A percentile compares a stretch with the other conserved stretches of the same genome.
Evolutionary conservation across 2,329 filamentous ascomycete genomes (phyloP).

Genomic region (Fusarium avenaceum): DNA sequence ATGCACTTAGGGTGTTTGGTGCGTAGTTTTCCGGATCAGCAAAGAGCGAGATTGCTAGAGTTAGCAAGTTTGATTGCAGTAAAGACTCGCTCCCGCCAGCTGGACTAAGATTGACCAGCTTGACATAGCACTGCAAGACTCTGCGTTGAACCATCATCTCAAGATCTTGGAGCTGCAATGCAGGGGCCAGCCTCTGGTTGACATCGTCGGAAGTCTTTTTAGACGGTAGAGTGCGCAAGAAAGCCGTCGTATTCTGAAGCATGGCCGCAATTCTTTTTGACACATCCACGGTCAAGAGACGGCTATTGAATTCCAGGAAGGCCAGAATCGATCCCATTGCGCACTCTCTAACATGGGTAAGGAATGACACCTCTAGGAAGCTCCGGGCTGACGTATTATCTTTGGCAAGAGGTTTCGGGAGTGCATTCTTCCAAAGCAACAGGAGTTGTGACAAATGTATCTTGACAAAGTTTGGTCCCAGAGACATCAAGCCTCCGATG

Average conservation of each 20-base stretch:
- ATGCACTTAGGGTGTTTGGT: constrained; percentile 86
- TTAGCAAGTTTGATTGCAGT: constrained; percentile 90
- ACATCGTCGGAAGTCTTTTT: constrained; percentile 91
- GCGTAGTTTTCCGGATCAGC: constrained; percentile 92
- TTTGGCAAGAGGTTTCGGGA: constrained; percentile 93
- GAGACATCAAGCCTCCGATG: constrained; percentile 94
- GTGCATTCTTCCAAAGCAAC: constrained; percentile 95
- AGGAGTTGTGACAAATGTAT: constrained; percentile 96
- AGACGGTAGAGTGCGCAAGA: constrained; percentile 84
- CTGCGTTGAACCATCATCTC: constrained; percentile 93
- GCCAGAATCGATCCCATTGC: constrained; percentile 91
- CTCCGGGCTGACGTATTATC: constrained; percentile 89
- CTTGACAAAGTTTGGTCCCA: constrained; percentile 98
- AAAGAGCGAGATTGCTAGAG: constrained; percentile 90
- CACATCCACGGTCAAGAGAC: constrained; percentile 91
- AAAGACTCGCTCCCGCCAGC: constrained; percentile 87
- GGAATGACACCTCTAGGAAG: constrained; percentile 88
- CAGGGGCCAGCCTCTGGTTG: constrained; percentile 83
- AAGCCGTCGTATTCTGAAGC: constrained; percentile 93
- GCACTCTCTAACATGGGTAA: constrained; percentile 95
- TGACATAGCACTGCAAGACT: constrained; percentile 94
- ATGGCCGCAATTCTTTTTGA: constrained; percentile 92
- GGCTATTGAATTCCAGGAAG: constrained; percentile 93
- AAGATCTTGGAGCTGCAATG: constrained; percentile 89
- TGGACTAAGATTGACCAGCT: constrained; percentile 89